Evolutionary conservation across 1,139 yeast species (phyloP).

Genomic region (Blastobotrys apis): DNA sequence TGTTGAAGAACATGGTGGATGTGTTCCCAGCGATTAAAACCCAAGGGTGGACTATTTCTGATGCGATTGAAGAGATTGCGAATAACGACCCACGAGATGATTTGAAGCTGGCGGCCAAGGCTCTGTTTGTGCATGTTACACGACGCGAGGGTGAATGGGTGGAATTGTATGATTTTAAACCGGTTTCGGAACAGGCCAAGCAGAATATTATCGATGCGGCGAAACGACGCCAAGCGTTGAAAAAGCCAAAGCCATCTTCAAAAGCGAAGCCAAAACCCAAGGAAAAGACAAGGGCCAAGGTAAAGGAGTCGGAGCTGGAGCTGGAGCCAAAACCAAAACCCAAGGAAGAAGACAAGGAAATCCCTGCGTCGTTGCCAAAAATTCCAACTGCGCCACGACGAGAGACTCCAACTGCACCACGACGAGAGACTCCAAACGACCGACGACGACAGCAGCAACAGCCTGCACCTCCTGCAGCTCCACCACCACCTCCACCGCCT

Average conservation of each 20-base stretch:
- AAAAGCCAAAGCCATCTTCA: constrained; percentile 7
- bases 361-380: constrained; percentile 23
- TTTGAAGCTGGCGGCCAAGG: constrained; percentile 71
- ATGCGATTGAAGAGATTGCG: constrained; percentile 48
- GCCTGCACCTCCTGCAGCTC: background rate
- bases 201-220: constrained; percentile 21
- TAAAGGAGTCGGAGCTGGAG: background rate
- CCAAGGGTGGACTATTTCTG: constrained; percentile 56
- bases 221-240: constrained; percentile 19
- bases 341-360: background rate
- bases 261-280: constrained; percentile 4
- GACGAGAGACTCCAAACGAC: background rate
- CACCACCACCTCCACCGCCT: background rate
- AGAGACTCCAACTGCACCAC: constrained; percentile 1
- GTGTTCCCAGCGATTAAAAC: constrained; percentile 66
- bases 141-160: constrained; percentile 57
- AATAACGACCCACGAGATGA: constrained; percentile 68
- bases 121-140: constrained; percentile 67
- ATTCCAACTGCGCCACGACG: constrained; percentile 24
- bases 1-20: constrained; percentile 62
- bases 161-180: constrained; percentile 35
- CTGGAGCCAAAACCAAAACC: background rate
- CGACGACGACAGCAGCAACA: constrained; percentile 3
- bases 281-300: background rate
- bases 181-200: constrained; percentile 24